phyloP scores from a whole-genome alignment of 2,329 filamentous ascomycete genomes.

The Sclerotinia nivalis region DNA sequence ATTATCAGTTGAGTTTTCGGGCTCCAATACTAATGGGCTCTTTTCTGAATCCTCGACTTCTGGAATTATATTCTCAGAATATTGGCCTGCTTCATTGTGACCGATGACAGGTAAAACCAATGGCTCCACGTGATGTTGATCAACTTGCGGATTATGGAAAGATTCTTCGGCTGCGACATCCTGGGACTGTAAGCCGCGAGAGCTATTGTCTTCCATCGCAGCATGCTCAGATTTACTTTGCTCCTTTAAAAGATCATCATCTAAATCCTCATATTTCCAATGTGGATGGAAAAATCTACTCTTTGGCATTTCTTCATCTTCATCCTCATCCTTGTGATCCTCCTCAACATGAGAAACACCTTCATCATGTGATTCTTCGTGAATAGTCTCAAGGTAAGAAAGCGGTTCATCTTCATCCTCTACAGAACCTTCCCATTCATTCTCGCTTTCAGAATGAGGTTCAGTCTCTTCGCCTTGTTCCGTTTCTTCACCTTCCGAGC shows the following conservation, averaged over 20 bases:
- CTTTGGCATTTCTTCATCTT: conserved; percentile 3
- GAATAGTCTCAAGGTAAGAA: conserved; percentile 20
- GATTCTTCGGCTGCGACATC: not conserved
- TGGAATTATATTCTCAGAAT: not conserved
- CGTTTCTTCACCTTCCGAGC: not conserved
- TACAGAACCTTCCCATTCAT: conserved; percentile 1
- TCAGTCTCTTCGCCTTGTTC: not conserved
- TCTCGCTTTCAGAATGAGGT: not conserved
- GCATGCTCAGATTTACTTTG: not conserved
- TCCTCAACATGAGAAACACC: not conserved
- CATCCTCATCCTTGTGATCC: not conserved
- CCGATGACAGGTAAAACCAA: not conserved
- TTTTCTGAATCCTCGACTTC: not conserved
- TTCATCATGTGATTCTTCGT: conserved; percentile 12
- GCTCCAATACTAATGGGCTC: not conserved
- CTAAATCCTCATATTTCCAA: not conserved
- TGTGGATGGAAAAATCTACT: conserved; percentile 18
- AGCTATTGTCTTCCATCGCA: not conserved
- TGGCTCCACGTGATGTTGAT: not conserved
- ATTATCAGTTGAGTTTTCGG: not conserved
- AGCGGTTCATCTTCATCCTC: not conserved
- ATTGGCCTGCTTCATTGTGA: not conserved
- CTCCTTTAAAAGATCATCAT: not conserved
- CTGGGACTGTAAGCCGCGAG: not conserved
- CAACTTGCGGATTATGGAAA: not conserved